These are phyloP conservation scores for Chimonanthus salicifolius DNA, from an alignment of 164 flowering plant species.

Conservation along the genomic window DNA sequence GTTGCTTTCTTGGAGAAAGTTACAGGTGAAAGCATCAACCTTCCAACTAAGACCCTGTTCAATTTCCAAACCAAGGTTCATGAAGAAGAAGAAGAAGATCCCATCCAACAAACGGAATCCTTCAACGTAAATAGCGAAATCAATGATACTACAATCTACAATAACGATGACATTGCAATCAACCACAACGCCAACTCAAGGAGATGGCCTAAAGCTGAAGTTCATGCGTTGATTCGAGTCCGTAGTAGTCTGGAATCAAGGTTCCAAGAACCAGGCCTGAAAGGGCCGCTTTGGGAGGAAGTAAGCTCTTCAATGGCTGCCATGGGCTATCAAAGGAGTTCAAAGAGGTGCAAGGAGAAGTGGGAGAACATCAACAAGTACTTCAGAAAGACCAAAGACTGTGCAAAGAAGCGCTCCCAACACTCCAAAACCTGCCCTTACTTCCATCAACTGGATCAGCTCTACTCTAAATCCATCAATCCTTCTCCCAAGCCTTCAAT, in stretches of 20 bases:
- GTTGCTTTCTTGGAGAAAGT: constrained; percentile 17
- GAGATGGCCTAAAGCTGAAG: constrained; percentile 19
- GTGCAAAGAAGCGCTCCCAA: constrained; percentile 11
- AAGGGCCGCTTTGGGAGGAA: constrained; percentile 19
- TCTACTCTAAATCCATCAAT: constrained; percentile 3
- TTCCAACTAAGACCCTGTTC: constrained; percentile 4
- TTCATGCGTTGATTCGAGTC: constrained; percentile 16
- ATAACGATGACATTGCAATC: not conserved
- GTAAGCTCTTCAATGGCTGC: constrained; percentile 17
- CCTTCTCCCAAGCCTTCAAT: not conserved
- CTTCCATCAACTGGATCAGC: constrained; percentile 17
- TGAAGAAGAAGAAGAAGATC: not conserved
- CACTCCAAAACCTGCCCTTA: constrained; percentile 21
- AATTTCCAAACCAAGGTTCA: not conserved
- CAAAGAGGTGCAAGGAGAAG: constrained; percentile 23
- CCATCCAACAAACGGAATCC: not conserved
- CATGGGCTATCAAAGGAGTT: constrained; percentile 15
- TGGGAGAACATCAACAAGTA: constrained; percentile 23
- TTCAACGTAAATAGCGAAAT: not conserved
- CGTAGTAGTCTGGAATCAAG: constrained; percentile 10
- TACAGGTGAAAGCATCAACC: constrained; percentile 9
- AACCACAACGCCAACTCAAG: not conserved
- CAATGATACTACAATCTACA: not conserved
- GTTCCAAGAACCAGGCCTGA: constrained; percentile 18
- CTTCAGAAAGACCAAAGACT: constrained; percentile 19